Conservation (phyloP, 176 grass and related monocot genomes). For the Zoysia japonica region DNA sequence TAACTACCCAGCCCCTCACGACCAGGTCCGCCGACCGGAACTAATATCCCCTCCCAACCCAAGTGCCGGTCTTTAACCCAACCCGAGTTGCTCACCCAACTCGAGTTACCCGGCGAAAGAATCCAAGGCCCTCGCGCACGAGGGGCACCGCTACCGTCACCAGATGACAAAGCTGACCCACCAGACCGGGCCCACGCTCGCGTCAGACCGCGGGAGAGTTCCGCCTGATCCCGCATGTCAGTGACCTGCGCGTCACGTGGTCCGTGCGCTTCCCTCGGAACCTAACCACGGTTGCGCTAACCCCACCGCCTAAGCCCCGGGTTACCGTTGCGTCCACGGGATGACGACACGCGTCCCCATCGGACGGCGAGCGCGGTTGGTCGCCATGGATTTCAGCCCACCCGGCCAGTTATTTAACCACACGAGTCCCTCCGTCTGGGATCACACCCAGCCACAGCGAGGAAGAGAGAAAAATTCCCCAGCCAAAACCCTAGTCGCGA, state of each 20-base stretch:
- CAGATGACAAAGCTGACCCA: fast-evolving
- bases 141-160: not conserved
- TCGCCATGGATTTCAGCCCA: not conserved
- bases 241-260: not conserved
- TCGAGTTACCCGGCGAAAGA: not conserved
- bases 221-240: not conserved
- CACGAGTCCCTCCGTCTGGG: not conserved
- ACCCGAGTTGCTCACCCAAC: slow-evolving; percentile 1
- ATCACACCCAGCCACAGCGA: not conserved
- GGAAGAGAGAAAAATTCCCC: not conserved
- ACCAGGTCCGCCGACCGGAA: not conserved
- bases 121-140: not conserved
- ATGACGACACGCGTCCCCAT: slow-evolving; percentile 38
- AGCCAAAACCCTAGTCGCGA: not conserved
- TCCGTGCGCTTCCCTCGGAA: not conserved
- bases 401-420: slow-evolving; percentile 39
- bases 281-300: slow-evolving; percentile 15
- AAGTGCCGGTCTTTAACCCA: slow-evolving; percentile 7
- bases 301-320: not conserved
- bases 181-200: fast-evolving
- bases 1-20: fast-evolving
- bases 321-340: not conserved
- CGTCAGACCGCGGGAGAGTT: not conserved
- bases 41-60: not conserved
- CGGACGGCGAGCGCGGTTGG: not conserved